Evolutionary conservation across 1,139 yeast species (phyloP).

Genomic region (Wickerhamomyces sp.): DNA sequence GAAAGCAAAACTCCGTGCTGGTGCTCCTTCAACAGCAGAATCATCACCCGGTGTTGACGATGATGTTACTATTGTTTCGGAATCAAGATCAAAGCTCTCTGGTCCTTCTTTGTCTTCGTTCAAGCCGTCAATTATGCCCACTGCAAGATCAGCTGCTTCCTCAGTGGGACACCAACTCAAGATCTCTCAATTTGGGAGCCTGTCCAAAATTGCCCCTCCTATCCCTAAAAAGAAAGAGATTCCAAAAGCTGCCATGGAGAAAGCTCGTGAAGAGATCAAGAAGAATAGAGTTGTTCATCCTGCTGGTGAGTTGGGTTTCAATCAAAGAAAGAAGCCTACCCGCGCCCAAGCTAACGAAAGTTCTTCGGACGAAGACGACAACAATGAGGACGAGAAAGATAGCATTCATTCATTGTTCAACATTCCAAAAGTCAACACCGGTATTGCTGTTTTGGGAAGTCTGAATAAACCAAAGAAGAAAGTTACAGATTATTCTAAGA

Average conservation of each 20-base stretch:
- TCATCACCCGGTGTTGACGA: constrained; percentile 8
- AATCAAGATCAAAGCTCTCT: constrained; percentile 21
- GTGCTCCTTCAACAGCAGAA: constrained; percentile 4
- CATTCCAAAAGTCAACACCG: constrained; percentile 10
- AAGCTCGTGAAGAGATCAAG: constrained; percentile 34
- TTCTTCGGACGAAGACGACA: constrained; percentile 32
- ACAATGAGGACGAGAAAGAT: constrained; percentile 25
- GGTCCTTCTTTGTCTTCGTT: too few relatives aligned
- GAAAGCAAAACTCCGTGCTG: constrained; percentile 20
- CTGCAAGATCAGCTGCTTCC: too few relatives aligned
- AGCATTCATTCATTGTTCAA: constrained; percentile 31
- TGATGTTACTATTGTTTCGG: constrained; percentile 4
- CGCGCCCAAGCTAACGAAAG: constrained; percentile 21
- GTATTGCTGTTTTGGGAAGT: constrained; percentile 27
- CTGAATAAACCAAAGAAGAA: constrained; percentile 18
- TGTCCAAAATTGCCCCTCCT: constrained; percentile 34
- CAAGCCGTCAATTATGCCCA: too few relatives aligned
- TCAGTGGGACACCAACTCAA: constrained; percentile 39
- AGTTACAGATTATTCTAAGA: constrained; percentile 38
- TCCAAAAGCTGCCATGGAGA: constrained; percentile 33
- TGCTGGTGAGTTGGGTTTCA: constrained; percentile 82
- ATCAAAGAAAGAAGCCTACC: constrained; percentile 26
- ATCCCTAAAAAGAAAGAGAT: constrained; percentile 36
- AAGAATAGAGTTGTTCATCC: constrained; percentile 41
- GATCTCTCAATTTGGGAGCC: constrained; percentile 42